Percentiles rank a stretch among this genome's conserved stretches.
phyloP scores from a whole-genome alignment of 2,329 filamentous ascomycete species.

The Raffaelea albimanens region DNA sequence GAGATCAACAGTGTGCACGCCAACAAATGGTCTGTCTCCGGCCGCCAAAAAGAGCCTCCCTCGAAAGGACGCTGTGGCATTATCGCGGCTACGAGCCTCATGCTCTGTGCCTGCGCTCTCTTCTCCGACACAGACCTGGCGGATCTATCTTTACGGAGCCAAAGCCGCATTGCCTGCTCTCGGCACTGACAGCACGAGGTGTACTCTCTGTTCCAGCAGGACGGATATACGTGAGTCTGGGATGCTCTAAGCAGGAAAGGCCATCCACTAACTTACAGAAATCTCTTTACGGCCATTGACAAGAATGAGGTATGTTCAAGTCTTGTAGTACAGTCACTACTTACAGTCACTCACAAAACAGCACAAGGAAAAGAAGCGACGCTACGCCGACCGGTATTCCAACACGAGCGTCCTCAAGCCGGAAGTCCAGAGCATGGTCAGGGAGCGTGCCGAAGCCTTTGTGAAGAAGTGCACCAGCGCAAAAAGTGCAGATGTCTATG shows the following conservation, averaged over 20 bases:
- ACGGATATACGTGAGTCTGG: neutral
- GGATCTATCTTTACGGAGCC: no score
- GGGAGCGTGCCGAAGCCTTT: slow-evolving; percentile 8
- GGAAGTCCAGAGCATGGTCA: neutral
- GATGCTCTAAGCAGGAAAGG: no score
- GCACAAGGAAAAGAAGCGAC: slow-evolving; percentile 5
- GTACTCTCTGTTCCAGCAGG: slow-evolving; percentile 7
- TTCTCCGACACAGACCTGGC: neutral
- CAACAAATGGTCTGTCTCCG: no score
- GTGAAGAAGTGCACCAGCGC: neutral
- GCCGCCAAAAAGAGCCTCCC: no score
- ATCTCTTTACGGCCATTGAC: slow-evolving; percentile 5
- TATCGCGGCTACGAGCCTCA: neutral
- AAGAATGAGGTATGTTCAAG: slow-evolving; percentile 1
- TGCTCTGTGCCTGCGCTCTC: neutral
- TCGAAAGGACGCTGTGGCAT: no score
- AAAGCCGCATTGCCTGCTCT: no score
- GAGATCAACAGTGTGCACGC: no score
- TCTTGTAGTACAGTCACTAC: neutral
- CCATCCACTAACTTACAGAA: neutral
- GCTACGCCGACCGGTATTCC: slow-evolving; percentile 5
- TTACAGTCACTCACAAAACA: neutral
- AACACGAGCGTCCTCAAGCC: slow-evolving; percentile 4
- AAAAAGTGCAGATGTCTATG: slow-evolving; percentile 4
- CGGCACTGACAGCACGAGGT: neutral